These are phyloP conservation scores for Talinum fruticosum DNA, from an alignment of 148 eudicot species.

Conservation along the genomic window DNA sequence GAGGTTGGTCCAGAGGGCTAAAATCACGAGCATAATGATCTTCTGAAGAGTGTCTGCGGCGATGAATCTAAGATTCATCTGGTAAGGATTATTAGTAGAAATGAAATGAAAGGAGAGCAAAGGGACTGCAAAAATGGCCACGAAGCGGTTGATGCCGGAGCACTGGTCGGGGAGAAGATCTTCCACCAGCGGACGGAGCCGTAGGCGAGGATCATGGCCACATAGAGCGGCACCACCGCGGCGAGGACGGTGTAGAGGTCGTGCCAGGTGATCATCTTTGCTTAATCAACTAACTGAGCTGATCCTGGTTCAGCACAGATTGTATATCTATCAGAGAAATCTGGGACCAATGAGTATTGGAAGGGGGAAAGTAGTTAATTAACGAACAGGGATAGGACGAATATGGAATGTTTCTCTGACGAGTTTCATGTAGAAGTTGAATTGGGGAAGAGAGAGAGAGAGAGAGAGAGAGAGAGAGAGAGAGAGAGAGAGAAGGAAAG, in stretches of 20 bases:
- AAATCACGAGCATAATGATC: constrained; percentile 42
- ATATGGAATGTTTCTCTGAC: constrained; percentile 7
- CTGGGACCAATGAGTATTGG: neutral
- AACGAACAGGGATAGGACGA: constrained; percentile 3
- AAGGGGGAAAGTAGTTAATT: neutral
- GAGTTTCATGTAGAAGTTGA: constrained; percentile 1
- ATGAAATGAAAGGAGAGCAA: constrained; percentile 76
- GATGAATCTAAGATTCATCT: constrained; percentile 62
- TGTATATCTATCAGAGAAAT: no score
- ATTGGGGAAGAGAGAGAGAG: neutral
- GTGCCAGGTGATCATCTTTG: constrained; percentile 58
- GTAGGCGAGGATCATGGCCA: constrained; percentile 81
- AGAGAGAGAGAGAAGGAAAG: neutral
- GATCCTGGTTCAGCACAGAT: no score
- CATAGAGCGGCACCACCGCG: constrained; percentile 77
- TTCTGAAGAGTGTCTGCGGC: constrained; percentile 80
- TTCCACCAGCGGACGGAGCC: constrained; percentile 91
- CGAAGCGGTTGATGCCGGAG: constrained; percentile 82
- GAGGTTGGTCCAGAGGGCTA: constrained; percentile 53
- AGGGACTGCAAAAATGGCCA: constrained; percentile 73
- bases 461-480: neutral
- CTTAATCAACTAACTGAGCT: neutral
- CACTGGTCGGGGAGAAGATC: constrained; percentile 79
- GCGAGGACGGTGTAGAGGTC: constrained; percentile 73
- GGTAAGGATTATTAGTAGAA: constrained; percentile 58